Percentiles rank a stretch among this genome's conserved stretches.
Evolutionary conservation across 805 yeast species (phyloP).

Genomic region (Zygoascus tannicola): DNA sequence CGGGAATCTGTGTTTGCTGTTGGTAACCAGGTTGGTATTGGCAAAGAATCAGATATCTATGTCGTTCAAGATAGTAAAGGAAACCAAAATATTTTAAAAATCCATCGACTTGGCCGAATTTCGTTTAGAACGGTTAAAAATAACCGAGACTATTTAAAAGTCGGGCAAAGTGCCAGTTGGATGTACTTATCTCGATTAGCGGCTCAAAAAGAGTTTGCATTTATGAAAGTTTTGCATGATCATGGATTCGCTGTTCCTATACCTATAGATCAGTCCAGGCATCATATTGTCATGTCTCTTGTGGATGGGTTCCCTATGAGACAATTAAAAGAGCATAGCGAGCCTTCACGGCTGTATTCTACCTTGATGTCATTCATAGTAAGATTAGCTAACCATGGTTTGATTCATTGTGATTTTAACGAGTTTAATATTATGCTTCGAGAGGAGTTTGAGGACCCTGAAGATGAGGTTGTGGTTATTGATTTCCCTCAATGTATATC

Average conservation of each 20-base stretch:
- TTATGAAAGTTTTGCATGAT: slow-evolving; percentile 64
- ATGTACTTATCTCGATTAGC: slow-evolving; percentile 85
- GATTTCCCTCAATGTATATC: slow-evolving; percentile 99
- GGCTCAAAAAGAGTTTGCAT: slow-evolving; percentile 85
- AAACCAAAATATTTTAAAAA: slow-evolving; percentile 64
- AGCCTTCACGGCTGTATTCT: slow-evolving; percentile 65
- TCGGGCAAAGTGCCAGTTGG: slow-evolving; percentile 73
- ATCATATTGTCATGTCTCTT: slow-evolving; percentile 86
- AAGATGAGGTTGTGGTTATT: slow-evolving; percentile 74
- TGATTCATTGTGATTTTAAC: slow-evolving; percentile 95
- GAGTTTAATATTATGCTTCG: slow-evolving; percentile 90
- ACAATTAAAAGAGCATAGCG: slow-evolving; percentile 58
- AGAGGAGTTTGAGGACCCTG: slow-evolving; percentile 37
- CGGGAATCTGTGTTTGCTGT: slow-evolving; percentile 65
- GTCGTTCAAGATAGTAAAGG: slow-evolving; percentile 65
- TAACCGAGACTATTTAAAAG: slow-evolving; percentile 81
- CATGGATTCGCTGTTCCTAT: slow-evolving; percentile 81
- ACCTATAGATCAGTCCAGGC: slow-evolving; percentile 85
- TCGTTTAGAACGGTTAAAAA: slow-evolving; percentile 88
- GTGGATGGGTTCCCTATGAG: slow-evolving; percentile 88
- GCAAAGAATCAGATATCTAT: slow-evolving; percentile 94
- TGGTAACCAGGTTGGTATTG: slow-evolving; percentile 88
- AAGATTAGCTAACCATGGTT: slow-evolving; percentile 72
- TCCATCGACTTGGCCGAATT: slow-evolving; percentile 88
- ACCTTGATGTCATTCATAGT: slow-evolving; percentile 83